phyloP scores from a whole-genome alignment of 2,329 filamentous ascomycete species.

The Neopestalotiopsis clavispora region DNA sequence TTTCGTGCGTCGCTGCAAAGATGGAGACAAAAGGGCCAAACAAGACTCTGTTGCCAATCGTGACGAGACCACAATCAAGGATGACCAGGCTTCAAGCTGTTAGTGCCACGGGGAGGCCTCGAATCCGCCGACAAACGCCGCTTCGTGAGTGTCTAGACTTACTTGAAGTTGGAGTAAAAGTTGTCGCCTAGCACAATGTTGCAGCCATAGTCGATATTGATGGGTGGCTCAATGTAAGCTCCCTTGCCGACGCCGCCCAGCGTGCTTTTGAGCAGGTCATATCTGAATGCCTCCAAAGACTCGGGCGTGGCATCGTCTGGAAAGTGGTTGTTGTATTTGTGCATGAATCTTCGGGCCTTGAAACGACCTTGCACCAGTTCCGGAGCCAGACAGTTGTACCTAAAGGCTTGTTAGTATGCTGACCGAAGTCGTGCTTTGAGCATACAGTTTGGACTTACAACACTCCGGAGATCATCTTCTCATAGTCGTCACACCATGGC shows the following conservation, averaged over 20 bases:
- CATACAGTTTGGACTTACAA: constrained; percentile 44
- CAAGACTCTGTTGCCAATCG: constrained; percentile 72
- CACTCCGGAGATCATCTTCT: constrained; percentile 69
- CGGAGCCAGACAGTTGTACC: constrained; percentile 55
- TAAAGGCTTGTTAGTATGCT: constrained; percentile 26
- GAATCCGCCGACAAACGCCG: constrained; percentile 6
- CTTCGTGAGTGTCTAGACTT: constrained; percentile 15
- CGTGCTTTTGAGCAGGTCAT: constrained; percentile 52
- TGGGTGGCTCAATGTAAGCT: constrained; percentile 63
- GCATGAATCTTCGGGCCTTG: constrained; percentile 57
- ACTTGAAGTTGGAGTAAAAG: constrained; percentile 69
- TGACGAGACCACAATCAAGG: constrained; percentile 74
- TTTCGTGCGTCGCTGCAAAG: constrained; percentile 73
- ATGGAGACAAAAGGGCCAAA: constrained; percentile 76
- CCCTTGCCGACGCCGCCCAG: constrained; percentile 56
- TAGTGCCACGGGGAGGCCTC: constrained; percentile 19
- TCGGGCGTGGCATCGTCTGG: constrained; percentile 51
- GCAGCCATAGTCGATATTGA: constrained; percentile 69
- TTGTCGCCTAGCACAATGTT: constrained; percentile 65
- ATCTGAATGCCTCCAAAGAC: constrained; percentile 45
- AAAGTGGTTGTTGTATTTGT: constrained; percentile 60
- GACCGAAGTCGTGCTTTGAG: constrained; percentile 4
- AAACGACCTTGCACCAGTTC: constrained; percentile 56
- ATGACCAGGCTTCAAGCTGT: constrained; percentile 56
- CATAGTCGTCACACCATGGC: constrained; percentile 64